Evolutionary conservation across 257 asterid genomes (phyloP).

Genomic region (Euphrasia confusa): DNA sequence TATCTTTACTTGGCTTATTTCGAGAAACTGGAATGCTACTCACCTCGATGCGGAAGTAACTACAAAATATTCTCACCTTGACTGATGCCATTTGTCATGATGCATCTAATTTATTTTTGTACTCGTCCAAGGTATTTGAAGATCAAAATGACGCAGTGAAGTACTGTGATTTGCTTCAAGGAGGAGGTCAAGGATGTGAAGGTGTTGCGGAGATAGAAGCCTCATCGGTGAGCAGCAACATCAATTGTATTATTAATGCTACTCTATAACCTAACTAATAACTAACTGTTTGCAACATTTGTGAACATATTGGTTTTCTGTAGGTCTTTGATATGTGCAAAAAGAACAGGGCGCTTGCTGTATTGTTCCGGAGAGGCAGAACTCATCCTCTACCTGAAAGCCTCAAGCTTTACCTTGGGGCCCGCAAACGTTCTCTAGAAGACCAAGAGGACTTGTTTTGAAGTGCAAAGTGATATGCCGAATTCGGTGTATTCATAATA

Average conservation of each 20-base stretch:
- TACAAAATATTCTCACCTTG: neutral
- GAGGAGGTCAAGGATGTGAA: slow-evolving; percentile 88
- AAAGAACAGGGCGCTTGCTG: slow-evolving; percentile 78
- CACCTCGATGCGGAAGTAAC: too few species aligned
- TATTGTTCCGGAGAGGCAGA: slow-evolving; percentile 71
- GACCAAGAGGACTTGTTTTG: slow-evolving; percentile 50
- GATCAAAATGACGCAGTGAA: slow-evolving; percentile 85
- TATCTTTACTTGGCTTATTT: neutral
- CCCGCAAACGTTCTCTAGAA: slow-evolving; percentile 83
- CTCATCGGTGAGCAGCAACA: slow-evolving; percentile 58
- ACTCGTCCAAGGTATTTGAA: slow-evolving; percentile 62
- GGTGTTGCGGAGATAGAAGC: slow-evolving; percentile 96
- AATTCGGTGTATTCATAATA: slow-evolving; percentile 1
- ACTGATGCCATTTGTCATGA: neutral
- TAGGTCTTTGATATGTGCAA: slow-evolving; percentile 92
- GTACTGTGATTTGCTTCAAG: slow-evolving; percentile 90
- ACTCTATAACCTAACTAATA: slow-evolving; percentile 2
- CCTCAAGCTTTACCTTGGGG: slow-evolving; percentile 72
- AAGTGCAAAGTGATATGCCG: neutral
- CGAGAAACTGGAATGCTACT: neutral
- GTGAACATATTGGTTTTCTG: slow-evolving; percentile 6
- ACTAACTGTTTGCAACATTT: slow-evolving; percentile 3
- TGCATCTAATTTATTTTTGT: slow-evolving; percentile 14
- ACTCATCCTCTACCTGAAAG: slow-evolving; percentile 81
- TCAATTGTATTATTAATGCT: neutral